phyloP scores from a whole-genome alignment of 2,329 filamentous ascomycete genomes.

The Diaporthe ampelina region DNA sequence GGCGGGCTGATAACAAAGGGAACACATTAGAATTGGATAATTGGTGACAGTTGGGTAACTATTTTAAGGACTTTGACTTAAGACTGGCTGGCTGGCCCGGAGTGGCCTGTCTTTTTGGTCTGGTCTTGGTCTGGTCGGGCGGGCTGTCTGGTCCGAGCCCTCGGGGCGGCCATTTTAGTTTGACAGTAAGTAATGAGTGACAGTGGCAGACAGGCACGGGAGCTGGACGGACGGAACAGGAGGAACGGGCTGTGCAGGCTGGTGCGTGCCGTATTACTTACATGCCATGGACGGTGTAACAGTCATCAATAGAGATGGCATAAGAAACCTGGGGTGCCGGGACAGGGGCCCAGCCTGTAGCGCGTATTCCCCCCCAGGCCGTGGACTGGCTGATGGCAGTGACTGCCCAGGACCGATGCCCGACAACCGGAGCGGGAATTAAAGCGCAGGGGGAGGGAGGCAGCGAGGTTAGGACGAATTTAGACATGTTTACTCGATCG shows the following conservation, averaged over 20 bases:
- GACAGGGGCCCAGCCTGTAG: not conserved
- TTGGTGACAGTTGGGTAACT: not conserved
- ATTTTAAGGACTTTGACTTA: not conserved
- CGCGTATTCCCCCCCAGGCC: not conserved
- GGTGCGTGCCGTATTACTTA: not conserved
- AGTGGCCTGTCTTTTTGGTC: not conserved
- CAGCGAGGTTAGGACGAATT: constrained; percentile 1
- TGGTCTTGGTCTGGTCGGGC: too few species aligned
- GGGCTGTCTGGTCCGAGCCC: constrained; percentile 19
- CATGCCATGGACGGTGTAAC: not conserved
- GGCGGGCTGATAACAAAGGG: constrained; percentile 30
- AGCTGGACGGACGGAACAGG: not conserved
- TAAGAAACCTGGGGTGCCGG: constrained; percentile 2
- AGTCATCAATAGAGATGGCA: not conserved
- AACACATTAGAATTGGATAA: constrained; percentile 28
- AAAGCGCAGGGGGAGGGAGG: constrained; percentile 6
- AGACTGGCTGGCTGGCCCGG: not conserved
- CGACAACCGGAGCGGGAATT: constrained; percentile 33
- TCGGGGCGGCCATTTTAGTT: constrained; percentile 16
- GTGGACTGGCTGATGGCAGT: not conserved
- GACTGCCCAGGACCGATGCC: not conserved
- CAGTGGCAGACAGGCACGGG: too few species aligned
- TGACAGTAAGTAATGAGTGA: not conserved
- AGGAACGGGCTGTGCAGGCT: not conserved
- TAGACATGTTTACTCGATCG: constrained; percentile 32